phyloP scores from a whole-genome alignment of 108 stramenopile species.

The Stephanodiscus triporus region DNA sequence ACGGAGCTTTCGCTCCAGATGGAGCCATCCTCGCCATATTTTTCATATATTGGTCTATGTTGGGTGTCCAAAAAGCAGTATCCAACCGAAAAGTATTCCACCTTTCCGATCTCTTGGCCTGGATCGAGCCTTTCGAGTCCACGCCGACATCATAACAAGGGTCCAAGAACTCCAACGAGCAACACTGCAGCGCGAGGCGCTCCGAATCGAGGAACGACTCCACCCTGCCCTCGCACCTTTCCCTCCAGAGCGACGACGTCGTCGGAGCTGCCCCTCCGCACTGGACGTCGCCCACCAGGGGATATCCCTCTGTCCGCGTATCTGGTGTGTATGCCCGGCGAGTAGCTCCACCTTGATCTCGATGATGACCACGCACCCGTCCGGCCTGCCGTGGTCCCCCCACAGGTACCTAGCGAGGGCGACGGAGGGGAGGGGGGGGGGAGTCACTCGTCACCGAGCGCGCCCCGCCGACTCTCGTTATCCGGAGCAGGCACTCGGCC shows the following conservation, averaged over 20 bases:
- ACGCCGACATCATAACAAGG: constrained; percentile 1
- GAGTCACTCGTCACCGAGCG: constrained; percentile 51
- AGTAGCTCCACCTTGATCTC: constrained; percentile 75
- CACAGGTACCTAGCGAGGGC: constrained; percentile 30
- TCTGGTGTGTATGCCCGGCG: constrained; percentile 89
- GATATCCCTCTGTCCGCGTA: constrained; percentile 88
- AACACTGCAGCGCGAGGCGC: constrained; percentile 78
- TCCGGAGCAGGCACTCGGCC: constrained; percentile 75
- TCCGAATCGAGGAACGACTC: constrained; percentile 43
- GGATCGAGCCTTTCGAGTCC: background rate
- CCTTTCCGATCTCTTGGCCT: constrained; percentile 38
- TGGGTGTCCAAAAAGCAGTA: constrained; percentile 71
- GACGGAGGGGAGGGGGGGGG: constrained; percentile 18
- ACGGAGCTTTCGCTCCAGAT: too few species aligned
- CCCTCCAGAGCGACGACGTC: constrained; percentile 4
- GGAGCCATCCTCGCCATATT: too few species aligned
- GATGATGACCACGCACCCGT: constrained; percentile 56
- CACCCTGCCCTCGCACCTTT: constrained; percentile 2
- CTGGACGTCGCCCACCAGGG: constrained; percentile 81
- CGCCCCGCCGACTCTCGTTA: constrained; percentile 55
- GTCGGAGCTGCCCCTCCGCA: constrained; percentile 75
- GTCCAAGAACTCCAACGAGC: constrained; percentile 51
- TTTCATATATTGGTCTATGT: constrained; percentile 38
- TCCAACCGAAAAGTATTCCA: constrained; percentile 63
- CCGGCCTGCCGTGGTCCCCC: constrained; percentile 52